Conservation (phyloP, 805 yeast species). For the Kazachstania africana region DNA sequence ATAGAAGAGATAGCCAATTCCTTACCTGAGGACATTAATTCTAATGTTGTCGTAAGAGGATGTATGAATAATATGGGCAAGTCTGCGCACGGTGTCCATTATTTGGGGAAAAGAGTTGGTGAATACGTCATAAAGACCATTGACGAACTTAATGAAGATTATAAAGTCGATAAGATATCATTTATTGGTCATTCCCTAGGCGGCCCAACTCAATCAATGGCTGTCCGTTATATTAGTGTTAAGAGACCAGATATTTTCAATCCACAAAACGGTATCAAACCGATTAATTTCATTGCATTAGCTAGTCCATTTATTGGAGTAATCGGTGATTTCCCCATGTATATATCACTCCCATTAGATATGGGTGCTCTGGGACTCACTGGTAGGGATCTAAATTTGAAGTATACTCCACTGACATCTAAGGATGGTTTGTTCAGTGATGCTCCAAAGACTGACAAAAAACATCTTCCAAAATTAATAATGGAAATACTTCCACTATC, state of each 20-base stretch:
- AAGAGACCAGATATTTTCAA: constrained; percentile 61
- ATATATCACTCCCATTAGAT: constrained; percentile 72
- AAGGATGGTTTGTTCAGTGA: constrained; percentile 17
- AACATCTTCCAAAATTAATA: constrained; percentile 37
- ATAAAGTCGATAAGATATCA: constrained; percentile 52
- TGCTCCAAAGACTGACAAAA: constrained; percentile 3
- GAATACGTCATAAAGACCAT: constrained; percentile 41
- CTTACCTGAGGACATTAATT: constrained; percentile 14
- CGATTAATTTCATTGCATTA: constrained; percentile 67
- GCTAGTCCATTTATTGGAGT: constrained; percentile 90
- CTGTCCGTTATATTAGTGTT: constrained; percentile 59
- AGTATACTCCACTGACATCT: constrained; percentile 27
- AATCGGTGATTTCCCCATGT: constrained; percentile 75
- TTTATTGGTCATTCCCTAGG: constrained; percentile 92
- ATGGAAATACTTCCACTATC: constrained; percentile 66
- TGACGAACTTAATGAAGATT: constrained; percentile 32
- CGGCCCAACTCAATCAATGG: constrained; percentile 84
- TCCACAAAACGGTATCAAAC: constrained; percentile 32
- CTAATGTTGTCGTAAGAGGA: constrained; percentile 70
- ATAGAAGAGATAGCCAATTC: constrained; percentile 36
- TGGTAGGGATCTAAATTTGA: constrained; percentile 79
- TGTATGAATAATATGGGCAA: constrained; percentile 74
- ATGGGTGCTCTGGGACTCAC: constrained; percentile 87
- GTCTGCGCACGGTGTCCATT: constrained; percentile 81
- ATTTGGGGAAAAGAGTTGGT: constrained; percentile 72